Percentiles rank a stretch among this genome's conserved stretches.
These are phyloP conservation scores for Saccharomycopsis capsularis DNA, from an alignment of 805 yeast genomes.

Conservation along the genomic window DNA sequence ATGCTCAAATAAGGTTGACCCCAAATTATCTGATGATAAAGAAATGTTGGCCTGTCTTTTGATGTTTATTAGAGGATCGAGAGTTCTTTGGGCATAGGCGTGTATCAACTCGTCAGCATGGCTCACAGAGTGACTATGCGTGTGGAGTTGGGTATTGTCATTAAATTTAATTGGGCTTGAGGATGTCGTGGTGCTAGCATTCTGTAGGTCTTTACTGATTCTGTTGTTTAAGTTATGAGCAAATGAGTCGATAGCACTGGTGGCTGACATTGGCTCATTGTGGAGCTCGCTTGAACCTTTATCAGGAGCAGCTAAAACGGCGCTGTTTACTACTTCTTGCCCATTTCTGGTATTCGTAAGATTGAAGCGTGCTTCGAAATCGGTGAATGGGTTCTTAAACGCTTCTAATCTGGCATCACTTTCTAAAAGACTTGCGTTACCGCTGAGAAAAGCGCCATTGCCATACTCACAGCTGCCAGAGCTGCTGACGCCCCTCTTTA, in stretches of 20 bases:
- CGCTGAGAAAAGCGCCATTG: neutral
- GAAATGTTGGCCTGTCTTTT: neutral
- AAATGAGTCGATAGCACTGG: neutral
- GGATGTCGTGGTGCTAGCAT: neutral
- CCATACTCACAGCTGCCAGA: neutral
- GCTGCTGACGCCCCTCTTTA: neutral
- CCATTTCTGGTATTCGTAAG: neutral
- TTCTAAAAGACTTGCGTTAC: neutral
- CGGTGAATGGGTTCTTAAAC: slow-evolving; percentile 15
- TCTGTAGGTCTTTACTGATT: neutral
- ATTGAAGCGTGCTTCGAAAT: slow-evolving; percentile 4
- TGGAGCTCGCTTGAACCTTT: neutral
- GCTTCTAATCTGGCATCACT: neutral
- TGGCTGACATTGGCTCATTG: slow-evolving; percentile 1
- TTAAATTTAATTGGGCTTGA: neutral
- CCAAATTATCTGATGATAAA: neutral
- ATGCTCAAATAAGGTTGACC: too few species aligned
- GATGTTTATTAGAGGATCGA: slow-evolving; percentile 9
- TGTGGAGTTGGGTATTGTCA: neutral
- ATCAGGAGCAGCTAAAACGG: neutral
- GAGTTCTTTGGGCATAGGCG: slow-evolving; percentile 4
- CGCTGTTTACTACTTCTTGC: neutral
- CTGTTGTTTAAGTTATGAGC: neutral
- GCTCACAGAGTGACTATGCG: neutral
- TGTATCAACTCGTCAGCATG: neutral